A percentile compares a stretch with the other conserved stretches of the same genome.
These are phyloP conservation scores for Macrolepiota fuliginosa DNA, from an alignment of 768 basidiomycete genomes.

Conservation along the genomic window DNA sequence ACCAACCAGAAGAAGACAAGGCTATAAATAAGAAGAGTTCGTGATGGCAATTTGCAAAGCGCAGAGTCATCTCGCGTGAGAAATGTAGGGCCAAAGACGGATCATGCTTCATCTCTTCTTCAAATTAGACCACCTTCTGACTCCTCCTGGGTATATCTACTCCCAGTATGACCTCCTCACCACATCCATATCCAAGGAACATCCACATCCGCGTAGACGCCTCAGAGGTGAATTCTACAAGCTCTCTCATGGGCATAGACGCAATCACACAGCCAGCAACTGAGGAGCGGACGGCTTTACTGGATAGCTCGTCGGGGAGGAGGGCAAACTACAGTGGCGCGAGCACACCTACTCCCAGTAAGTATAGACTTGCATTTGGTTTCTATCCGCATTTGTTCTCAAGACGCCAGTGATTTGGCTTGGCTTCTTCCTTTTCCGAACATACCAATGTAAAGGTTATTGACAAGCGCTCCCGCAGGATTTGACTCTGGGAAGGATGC, in stretches of 20 bases:
- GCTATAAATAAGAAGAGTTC: neutral
- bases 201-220: conserved; percentile 5
- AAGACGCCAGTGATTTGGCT: neutral
- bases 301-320: conserved; percentile 26
- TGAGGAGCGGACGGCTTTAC: conserved; percentile 31
- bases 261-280: conserved; percentile 18
- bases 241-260: conserved; percentile 37
- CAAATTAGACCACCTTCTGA: neutral
- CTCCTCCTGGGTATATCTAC: conserved; percentile 1
- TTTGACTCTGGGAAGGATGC: conserved; percentile 18
- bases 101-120: neutral
- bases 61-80: too few species aligned
- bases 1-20: too few species aligned
- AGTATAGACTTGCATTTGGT: conserved; percentile 18
- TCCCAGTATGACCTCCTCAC: conserved; percentile 3
- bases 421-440: neutral
- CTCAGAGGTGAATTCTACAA: conserved; percentile 24
- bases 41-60: too few species aligned
- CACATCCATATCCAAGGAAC: neutral
- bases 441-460: neutral
- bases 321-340: conserved; percentile 24
- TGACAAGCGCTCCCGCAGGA: conserved; percentile 1
- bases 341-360: conserved; percentile 19
- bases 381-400: neutral
- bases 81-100: neutral